Evolutionary conservation across 495 filamentous ascomycete genomes (phyloP).

Genomic region (Amniculicola lignicola): DNA sequence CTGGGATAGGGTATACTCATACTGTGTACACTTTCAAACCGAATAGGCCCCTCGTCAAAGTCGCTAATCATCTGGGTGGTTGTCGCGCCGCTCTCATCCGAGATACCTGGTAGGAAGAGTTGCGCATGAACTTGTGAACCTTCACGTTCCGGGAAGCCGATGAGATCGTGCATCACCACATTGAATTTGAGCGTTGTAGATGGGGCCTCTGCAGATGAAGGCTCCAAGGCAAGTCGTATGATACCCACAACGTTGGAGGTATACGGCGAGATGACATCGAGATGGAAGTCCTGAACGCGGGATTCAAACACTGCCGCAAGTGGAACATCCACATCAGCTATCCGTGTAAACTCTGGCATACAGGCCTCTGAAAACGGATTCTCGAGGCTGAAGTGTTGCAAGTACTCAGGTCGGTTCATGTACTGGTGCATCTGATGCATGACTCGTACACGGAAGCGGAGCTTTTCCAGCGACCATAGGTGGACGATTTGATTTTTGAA

Average conservation of each 20-base stretch:
- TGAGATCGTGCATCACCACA: constrained; percentile 95
- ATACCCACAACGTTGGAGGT: constrained; percentile 86
- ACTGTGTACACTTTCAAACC: constrained; percentile 95
- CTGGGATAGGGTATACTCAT: constrained; percentile 94
- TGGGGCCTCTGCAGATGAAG: constrained; percentile 88
- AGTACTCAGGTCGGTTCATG: constrained; percentile 87
- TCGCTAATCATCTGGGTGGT: constrained; percentile 92
- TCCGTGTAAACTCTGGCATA: constrained; percentile 85
- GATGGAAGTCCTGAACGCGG: constrained; percentile 86
- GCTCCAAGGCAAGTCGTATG: constrained; percentile 84
- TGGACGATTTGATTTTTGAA: constrained; percentile 84
- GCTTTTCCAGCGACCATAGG: constrained; percentile 91
- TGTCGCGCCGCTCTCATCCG: constrained; percentile 85
- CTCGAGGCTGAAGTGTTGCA: constrained; percentile 73
- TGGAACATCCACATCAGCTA: constrained; percentile 93
- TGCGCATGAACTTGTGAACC: constrained; percentile 95
- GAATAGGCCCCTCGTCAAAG: constrained; percentile 91
- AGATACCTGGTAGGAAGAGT: constrained; percentile 88
- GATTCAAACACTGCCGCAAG: constrained; percentile 92
- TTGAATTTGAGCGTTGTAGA: constrained; percentile 96
- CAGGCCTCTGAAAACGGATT: constrained; percentile 87
- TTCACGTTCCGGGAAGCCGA: constrained; percentile 94
- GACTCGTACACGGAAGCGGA: constrained; percentile 76
- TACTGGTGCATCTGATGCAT: constrained; percentile 99
- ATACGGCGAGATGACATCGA: constrained; percentile 90